phyloP scores from a whole-genome alignment of 306 rosid species.

The Ormosia semicastrata region DNA sequence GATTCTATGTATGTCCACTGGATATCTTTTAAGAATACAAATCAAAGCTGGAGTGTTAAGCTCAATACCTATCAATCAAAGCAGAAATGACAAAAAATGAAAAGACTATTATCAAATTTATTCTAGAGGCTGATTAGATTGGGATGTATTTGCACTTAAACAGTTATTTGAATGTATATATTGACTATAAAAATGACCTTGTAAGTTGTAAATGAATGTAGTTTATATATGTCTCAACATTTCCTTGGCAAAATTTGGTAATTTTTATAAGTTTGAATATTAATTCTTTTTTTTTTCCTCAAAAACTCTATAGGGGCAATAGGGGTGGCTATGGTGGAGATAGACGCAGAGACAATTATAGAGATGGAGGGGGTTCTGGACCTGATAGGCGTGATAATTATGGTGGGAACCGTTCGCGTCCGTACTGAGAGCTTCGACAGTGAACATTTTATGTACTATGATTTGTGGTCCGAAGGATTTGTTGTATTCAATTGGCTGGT shows the following conservation, averaged over 20 bases:
- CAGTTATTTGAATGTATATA: neutral
- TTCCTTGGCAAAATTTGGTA: neutral
- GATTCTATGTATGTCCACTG: neutral
- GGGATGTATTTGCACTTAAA: neutral
- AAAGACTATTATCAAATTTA: neutral
- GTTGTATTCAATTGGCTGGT: conserved; percentile 65
- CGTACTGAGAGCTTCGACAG: conserved; percentile 64
- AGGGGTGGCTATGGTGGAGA: conserved; percentile 99
- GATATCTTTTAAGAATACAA: neutral
- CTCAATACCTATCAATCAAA: neutral
- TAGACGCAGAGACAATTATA: conserved; percentile 82
- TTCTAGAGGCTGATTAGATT: neutral
- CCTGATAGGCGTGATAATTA: conserved; percentile 83
- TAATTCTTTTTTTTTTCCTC: neutral
- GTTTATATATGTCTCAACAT: neutral
- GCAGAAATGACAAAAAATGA: neutral
- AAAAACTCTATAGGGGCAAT: conserved; percentile 50
- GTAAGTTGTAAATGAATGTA: neutral
- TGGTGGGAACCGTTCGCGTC: conserved; percentile 92
- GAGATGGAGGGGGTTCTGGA: conserved; percentile 80
- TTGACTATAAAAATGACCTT: neutral
- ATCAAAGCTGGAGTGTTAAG: neutral
- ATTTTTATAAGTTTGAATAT: neutral
- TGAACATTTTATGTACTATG: conserved; percentile 80
- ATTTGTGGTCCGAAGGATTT: conserved; percentile 76